Evolutionary conservation across 805 yeast species (phyloP), one percentile per base, ranked within the genome.

Genomic region (Candida nanaspora): DNA sequence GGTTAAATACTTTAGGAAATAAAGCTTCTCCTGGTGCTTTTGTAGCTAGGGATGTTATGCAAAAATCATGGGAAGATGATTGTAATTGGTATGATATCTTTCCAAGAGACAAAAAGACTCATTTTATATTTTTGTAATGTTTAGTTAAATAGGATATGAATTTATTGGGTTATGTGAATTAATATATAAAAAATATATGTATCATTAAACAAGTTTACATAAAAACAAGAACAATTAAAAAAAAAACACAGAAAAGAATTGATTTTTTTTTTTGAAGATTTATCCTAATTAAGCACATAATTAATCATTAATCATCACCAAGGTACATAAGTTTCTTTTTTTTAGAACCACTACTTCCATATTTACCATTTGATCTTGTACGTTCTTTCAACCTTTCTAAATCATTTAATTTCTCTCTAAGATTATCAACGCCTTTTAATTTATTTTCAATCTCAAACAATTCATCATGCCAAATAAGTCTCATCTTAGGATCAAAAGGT

Each of bases 401-500:
- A 51, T 78, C 83, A 21, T 69, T 68, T 43, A 88, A 68, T 48
- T 88, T 73, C 44, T 82, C 82, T 48, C 74, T 71, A 66, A 87
- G 64, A 18, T 68, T 67, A 3, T 87, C 83, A 18, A 81, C 80
- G 44, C 79, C 83, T 51, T 94, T 79, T 52, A 89, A 68, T 37
- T 70, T 65, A 59, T 78, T 73, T 51, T 86, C 95, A 45, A 88
- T 65, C 37, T 66, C 70, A 35, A 83, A 70, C 54, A 88, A 72
- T 59, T 86, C 95, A 52, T 85, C 82, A 52, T 87, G 96, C 52
- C 84, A 74, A 41, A 72, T 63, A 45, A 89, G 70, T 51, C 96
- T 73, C 58, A 76, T 71, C 25, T 72, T 72, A 5, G 96, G 89
- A 59, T 88, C 79, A 41, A 89, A 74, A 47, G 72, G 71, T 6